phyloP scores from a whole-genome alignment of 352 stramenopile species.

The Aphanomyces cochlioides region DNA sequence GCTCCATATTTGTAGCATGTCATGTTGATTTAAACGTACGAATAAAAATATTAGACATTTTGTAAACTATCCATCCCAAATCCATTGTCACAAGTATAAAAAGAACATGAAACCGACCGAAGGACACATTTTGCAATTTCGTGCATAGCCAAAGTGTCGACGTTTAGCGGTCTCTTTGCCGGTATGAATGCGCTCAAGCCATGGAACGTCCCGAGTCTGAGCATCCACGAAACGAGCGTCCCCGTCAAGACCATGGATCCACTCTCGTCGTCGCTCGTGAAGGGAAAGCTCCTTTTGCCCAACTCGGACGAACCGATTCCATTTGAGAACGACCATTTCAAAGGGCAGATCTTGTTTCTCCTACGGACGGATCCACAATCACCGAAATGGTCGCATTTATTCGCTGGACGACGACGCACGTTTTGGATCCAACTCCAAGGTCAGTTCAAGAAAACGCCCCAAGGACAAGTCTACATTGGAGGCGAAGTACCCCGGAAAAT shows the following conservation, averaged over 20 bases:
- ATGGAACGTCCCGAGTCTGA: conserved; percentile 22
- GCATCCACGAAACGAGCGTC: conserved; percentile 16
- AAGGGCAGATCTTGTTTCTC: conserved; percentile 65
- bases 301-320: conserved; percentile 40
- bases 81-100: no score
- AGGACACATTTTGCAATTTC: no score
- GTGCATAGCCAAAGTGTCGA: no score
- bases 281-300: conserved; percentile 37
- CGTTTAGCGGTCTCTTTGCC: no score
- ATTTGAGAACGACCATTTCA: conserved; percentile 83
- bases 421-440: conserved; percentile 70
- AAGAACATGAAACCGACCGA: no score
- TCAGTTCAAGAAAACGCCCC: conserved; percentile 57
- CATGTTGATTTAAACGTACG: no score
- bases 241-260: conserved; percentile 5
- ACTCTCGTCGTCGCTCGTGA: not conserved
- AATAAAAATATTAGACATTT: no score
- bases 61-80: no score
- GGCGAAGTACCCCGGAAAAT: conserved; percentile 54
- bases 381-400: conserved; percentile 36
- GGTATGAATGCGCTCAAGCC: not conserved
- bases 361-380: conserved; percentile 40
- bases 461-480: conserved; percentile 58
- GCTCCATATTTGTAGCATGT: no score
- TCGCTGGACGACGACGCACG: conserved; percentile 45